Base-by-base conservation (phyloP, 106 monocot species). In the Xerophyta viscosa region DNA sequence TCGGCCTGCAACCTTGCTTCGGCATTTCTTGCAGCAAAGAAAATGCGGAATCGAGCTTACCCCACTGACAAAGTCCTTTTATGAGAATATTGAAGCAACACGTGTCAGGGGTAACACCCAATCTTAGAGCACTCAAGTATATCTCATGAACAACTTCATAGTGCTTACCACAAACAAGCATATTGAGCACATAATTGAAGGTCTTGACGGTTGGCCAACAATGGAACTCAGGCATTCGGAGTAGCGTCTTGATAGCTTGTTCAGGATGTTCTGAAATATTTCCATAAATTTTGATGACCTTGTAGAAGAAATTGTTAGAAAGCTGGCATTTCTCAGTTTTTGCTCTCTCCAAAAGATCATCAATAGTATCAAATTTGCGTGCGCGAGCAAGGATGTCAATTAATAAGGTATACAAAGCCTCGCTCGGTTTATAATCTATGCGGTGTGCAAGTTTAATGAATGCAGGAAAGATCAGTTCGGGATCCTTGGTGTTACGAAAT, bases 31-130 rank as follows among this genome's bases (percentile, higher is more conserved):
- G 39, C 1, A 93, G 66, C 64, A 93, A 60, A 11, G 73, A 76
- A 58, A 80, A 60, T 1, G 83, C 87, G 37, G 70, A 80, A 43
- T 75, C 83, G 15, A 83, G 60, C 24, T 75, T 83, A 3, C 58
- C 69, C 29, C 68, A 67, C 10, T 72, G 57, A 46, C 93, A 87
- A 53, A 87, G 59, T 6, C 87, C 87, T 46, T 87, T 93, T 54
- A 93, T 78, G 48, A 93, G 80, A 71, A 93, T 93, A 61, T 93
- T 93, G 45, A 93, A 93, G 63, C 74, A 79, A 61, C 93, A 93
- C 3, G 93, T 84, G 39, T 93, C 93, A 14, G 75, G 27, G 1
- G 57, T 60, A 49, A 93, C 46, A 8, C 87, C 93, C 66, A 93
- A 63, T 19, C 28, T 52, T 0, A 74, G 56, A 22, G 87, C 87